Percentiles rank a stretch among this genome's conserved stretches.
phyloP scores from a whole-genome alignment of 345 rosid species.

The Arabis hirsuta region DNA sequence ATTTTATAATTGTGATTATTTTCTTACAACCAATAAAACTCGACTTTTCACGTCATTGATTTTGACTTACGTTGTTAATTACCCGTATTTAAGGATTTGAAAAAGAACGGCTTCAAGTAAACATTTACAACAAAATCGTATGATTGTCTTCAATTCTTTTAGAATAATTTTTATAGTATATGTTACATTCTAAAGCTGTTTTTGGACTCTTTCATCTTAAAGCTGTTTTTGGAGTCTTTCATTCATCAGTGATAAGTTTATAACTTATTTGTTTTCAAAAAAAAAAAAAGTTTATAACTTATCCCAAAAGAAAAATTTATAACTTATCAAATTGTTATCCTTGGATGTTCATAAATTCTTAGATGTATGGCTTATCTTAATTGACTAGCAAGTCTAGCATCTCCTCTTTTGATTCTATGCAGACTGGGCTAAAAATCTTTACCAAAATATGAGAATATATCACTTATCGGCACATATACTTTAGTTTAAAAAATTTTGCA shows the following conservation, averaged over 20 bases:
- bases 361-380: not conserved
- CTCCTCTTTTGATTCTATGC: not conserved
- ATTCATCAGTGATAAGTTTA: not conserved
- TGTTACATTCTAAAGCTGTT: slow-evolving; percentile 4
- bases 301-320: too few species aligned
- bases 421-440: not conserved
- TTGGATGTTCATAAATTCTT: not conserved
- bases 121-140: slow-evolving; percentile 12
- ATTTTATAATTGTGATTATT: not conserved
- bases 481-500: not conserved
- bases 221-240: too few species aligned
- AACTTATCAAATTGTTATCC: not conserved
- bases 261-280: too few species aligned
- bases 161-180: not conserved
- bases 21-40: slow-evolving; percentile 18
- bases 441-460: not conserved
- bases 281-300: not conserved
- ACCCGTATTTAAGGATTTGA: slow-evolving; percentile 21
- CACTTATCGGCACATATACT: not conserved
- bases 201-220: slow-evolving; percentile 4
- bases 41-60: slow-evolving; percentile 15
- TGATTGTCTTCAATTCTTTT: not conserved
- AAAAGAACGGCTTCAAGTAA: slow-evolving; percentile 13
- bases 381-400: not conserved
- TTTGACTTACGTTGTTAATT: slow-evolving; percentile 29